Base-by-base conservation (phyloP, 495 filamentous ascomycete species). In the Paragyromitra xinjiangensis region DNA sequence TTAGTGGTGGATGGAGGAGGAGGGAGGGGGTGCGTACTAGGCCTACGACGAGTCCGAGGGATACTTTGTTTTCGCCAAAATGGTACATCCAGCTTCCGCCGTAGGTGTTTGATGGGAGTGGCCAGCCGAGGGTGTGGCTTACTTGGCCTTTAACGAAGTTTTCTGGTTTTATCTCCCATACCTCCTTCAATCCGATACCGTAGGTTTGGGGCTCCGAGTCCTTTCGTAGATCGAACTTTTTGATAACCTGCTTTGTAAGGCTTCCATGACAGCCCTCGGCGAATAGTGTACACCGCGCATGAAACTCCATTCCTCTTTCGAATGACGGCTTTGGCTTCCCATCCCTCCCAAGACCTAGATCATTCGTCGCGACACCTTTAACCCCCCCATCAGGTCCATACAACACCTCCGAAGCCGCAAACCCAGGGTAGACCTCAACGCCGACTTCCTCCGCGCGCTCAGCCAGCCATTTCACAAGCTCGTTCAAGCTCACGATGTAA, bases 51-150 rank as follows among this genome's bases (percentile, higher is more conserved):
- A 98, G 87, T 12, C 95, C 95, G 56, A 99, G 88, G 80, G 92
- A 95, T 78, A 98, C 95, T 79, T 98, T 89, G 84, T 98, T 98
- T 77, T 98, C 94, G 24, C 94, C 95, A 82, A 98, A 99, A 84
- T 99, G 95, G 81, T 99, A 99, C 90, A 99, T 93, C 92, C 92
- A 99, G 50, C 92, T 93, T 78, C 95, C 95, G 78, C 95, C 95
- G 77, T 99, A 99, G 3, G 94, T 97, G 83, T 97, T 91, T 80
- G 84, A 87, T 7, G 94, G 91, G 39, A 99, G 84, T 14, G 95
- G 95, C 82, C 97, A 98, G 14, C 95, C 95, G 91, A 99, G 90
- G 3, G 94, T 93, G 85, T 99, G 96, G 8, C 89, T 87, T 58
- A 98, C 88, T 83, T 96, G 88, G 56, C 95, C 95, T 75, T 92